Conservation (phyloP, 805 yeast species). For the Cephaloascus albidus region DNA sequence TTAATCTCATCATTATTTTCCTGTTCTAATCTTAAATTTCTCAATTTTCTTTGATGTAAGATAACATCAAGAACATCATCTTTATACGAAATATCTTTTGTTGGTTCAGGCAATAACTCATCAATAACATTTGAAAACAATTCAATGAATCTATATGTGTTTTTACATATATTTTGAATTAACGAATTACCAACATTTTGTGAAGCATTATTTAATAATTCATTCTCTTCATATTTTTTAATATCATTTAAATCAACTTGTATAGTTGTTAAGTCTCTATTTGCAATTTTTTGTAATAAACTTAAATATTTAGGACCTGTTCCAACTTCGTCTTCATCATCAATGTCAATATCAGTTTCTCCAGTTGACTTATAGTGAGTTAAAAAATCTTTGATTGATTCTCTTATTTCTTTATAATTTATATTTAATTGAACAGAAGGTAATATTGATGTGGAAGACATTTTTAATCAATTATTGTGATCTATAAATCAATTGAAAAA, state of each 20-base stretch:
- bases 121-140: slow-evolving; percentile 70
- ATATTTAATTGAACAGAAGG: slow-evolving; percentile 64
- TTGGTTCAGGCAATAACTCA: slow-evolving; percentile 79
- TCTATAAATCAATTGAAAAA: no score
- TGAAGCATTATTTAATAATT: slow-evolving; percentile 12
- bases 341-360: slow-evolving; percentile 12
- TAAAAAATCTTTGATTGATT: slow-evolving; percentile 55
- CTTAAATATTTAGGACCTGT: slow-evolving; percentile 67
- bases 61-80: slow-evolving; percentile 93
- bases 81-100: slow-evolving; percentile 64
- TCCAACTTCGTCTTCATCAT: slow-evolving; percentile 13
- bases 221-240: slow-evolving; percentile 51
- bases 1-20: slow-evolving; percentile 57
- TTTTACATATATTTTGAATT: slow-evolving; percentile 53
- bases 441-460: slow-evolving; percentile 18
- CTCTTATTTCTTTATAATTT: slow-evolving; percentile 60
- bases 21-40: slow-evolving; percentile 65
- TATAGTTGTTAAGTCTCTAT: slow-evolving; percentile 66
- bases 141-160: slow-evolving; percentile 74
- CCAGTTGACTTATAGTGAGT: slow-evolving; percentile 48
- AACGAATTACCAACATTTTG: slow-evolving; percentile 19
- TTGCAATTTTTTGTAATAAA: slow-evolving; percentile 70
- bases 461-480: slow-evolving; percentile 10
- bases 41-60: slow-evolving; percentile 76
- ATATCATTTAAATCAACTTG: slow-evolving; percentile 81